These are phyloP conservation scores for Irpex rosettiformis DNA, from an alignment of 1,284 basidiomycete genomes.

Conservation along the genomic window DNA sequence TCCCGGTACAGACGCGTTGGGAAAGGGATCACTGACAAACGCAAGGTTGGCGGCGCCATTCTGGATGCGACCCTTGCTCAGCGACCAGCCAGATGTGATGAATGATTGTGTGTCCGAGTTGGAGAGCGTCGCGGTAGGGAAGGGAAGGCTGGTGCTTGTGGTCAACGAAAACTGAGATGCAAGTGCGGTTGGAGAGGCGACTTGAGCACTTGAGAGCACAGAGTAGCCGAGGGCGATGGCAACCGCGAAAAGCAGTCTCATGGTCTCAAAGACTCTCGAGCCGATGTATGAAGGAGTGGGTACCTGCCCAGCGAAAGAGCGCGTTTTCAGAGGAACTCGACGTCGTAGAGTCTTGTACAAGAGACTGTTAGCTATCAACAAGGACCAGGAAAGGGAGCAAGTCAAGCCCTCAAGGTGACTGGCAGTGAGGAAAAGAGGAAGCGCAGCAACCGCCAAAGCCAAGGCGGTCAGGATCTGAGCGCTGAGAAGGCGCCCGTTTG, in stretches of 20 bases:
- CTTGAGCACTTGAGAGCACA: conserved; percentile 12
- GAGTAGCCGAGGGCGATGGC: neutral
- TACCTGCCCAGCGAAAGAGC: neutral
- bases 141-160: conserved; percentile 60
- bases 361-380: neutral
- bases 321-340: neutral
- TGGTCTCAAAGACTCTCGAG: too few relatives aligned
- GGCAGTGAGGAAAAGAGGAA: neutral
- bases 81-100: conserved; percentile 57
- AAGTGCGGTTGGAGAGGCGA: conserved; percentile 33
- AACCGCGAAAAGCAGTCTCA: neutral
- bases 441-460: neutral
- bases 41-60: conserved; percentile 50
- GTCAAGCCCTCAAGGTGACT: neutral
- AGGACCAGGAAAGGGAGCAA: neutral
- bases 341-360: neutral
- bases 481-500: neutral
- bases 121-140: conserved; percentile 59
- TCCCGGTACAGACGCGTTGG: conserved; percentile 37
- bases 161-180: conserved; percentile 55
- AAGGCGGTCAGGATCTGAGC: neutral
- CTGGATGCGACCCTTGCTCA: conserved; percentile 58
- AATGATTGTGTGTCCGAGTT: conserved; percentile 47
- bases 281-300: neutral
- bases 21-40: conserved; percentile 68